Base-by-base conservation (phyloP, 2,329 filamentous ascomycete species). In the Sarocladium kiliense region DNA sequence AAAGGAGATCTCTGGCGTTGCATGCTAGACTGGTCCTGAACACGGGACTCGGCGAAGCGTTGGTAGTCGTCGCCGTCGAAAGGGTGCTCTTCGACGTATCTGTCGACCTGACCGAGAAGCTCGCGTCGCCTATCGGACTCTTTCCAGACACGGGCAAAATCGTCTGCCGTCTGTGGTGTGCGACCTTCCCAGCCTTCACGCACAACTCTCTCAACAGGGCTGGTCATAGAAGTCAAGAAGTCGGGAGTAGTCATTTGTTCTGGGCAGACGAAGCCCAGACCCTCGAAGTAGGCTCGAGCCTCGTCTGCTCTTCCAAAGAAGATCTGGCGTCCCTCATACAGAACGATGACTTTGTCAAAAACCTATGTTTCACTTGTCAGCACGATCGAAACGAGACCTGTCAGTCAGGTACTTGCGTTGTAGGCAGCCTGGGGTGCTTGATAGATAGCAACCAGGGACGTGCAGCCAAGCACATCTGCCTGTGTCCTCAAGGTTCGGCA, bases 381-480 rank as follows among this genome's bases (percentile, higher is more conserved):
- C 25, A 25, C 7, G 7, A 10, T 25, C 11, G 41, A 44, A 44
- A 3, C 11, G 11, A 21, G 7, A 21, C 5, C 23, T 18, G 7
- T 12, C 3, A 5, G 7, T 25, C 21, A 21, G 12, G 25, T 7
- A 41, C 34, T 36, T 18, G 41, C 50, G 62, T 87, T 86, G 65
- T 88, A 90, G 56, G 80, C 80, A 53, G 71, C 75, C 66, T 85
- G 81, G 0, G 81, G 80, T 3, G 87, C 81, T 68, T 90, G 86
- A 70, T 90, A 91, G 68, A 90, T 89, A 59, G 87, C 87, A 32
- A 90, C 87, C 58, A 79, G 79, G 25, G 85, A 83, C 2, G 86
- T 87, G 65, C 74, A 82, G 58, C 78, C 78, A 58, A 84, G 86
- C 30, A 89, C 77, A 63, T 89, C 85, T 1, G 85, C 84, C 65